These are phyloP conservation scores for Trichocladium antarcticum DNA, from an alignment of 495 filamentous ascomycete genomes.

Conservation along the genomic window DNA sequence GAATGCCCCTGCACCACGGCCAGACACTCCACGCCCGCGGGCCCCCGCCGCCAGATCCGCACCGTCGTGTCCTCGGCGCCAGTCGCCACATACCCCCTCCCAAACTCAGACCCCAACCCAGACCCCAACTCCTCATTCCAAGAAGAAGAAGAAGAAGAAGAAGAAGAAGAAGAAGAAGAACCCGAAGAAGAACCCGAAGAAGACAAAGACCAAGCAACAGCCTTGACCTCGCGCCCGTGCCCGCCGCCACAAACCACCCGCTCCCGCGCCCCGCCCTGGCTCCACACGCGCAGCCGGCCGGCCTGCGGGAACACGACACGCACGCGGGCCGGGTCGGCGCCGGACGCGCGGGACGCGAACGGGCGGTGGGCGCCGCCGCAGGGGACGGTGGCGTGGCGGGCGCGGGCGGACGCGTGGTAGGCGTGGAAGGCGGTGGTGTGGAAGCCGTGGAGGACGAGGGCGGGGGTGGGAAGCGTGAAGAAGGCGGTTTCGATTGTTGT, in stretches of 20 bases:
- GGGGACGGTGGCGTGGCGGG: slow-evolving; percentile 55
- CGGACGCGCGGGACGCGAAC: slow-evolving; percentile 49
- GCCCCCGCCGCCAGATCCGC: slow-evolving; percentile 44
- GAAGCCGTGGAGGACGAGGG: slow-evolving; percentile 72
- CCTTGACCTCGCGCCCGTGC: slow-evolving; percentile 85
- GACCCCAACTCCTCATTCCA: no score
- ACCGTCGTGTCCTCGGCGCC: slow-evolving; percentile 85
- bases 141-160: no score
- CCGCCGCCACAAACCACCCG: slow-evolving; percentile 51
- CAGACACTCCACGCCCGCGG: slow-evolving; percentile 36
- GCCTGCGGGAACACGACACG: slow-evolving; percentile 48
- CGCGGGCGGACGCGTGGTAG: slow-evolving; percentile 58
- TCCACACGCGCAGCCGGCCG: slow-evolving; percentile 40
- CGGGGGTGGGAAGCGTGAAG: slow-evolving; percentile 30
- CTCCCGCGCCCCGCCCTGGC: slow-evolving; percentile 39
- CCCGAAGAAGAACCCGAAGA: no score
- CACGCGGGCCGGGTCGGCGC: slow-evolving; percentile 22
- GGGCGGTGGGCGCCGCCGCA: slow-evolving; percentile 75
- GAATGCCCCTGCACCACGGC: slow-evolving; percentile 62
- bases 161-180: no score
- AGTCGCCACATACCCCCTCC: slow-evolving; percentile 48
- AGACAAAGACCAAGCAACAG: slow-evolving; percentile 41
- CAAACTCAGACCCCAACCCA: not conserved
- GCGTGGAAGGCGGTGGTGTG: slow-evolving; percentile 63
- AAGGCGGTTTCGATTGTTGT: slow-evolving; percentile 59